phyloP scores from a whole-genome alignment of 352 stramenopile genomes.

The Phytophthora cajani region DNA sequence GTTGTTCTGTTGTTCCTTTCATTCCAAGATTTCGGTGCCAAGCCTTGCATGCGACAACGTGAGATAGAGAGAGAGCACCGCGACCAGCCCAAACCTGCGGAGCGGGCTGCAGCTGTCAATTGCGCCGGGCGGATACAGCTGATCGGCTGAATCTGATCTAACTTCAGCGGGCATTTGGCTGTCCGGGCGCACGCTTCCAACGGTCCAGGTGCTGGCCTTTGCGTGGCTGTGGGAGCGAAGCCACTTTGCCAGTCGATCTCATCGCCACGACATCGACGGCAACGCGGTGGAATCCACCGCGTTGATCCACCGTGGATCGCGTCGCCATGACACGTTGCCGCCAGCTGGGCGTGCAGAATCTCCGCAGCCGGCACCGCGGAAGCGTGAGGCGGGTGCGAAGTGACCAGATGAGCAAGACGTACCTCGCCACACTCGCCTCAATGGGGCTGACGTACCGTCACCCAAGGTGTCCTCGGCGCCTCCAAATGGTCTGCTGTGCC shows the following conservation, averaged over 20 bases:
- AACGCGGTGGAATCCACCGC: too few species aligned
- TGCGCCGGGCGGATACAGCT: constrained; percentile 25
- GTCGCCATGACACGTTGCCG: constrained; percentile 10
- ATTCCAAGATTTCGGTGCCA: constrained; percentile 13
- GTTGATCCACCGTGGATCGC: too few species aligned
- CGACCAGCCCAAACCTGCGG: background rate
- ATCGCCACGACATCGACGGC: constrained; percentile 12
- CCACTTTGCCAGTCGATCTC: constrained; percentile 24
- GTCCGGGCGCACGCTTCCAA: constrained; percentile 20
- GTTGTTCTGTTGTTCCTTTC: constrained; percentile 8
- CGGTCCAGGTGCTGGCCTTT: constrained; percentile 22
- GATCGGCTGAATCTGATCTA: constrained; percentile 31
- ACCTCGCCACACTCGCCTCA: background rate
- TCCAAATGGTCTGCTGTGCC: constrained; percentile 23
- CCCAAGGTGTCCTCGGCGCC: constrained; percentile 9
- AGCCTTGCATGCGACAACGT: constrained; percentile 17
- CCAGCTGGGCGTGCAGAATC: constrained; percentile 25
- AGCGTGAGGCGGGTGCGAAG: constrained; percentile 32
- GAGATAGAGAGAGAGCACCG: background rate
- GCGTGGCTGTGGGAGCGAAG: constrained; percentile 17
- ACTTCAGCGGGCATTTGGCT: constrained; percentile 17
- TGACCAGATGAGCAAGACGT: constrained; percentile 35
- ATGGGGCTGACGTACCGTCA: constrained; percentile 3
- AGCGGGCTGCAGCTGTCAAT: background rate
- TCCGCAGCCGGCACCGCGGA: constrained; percentile 15